Percentiles rank a stretch among this genome's conserved stretches.
These are phyloP conservation scores for Colletotrichum paranaense DNA, from an alignment of 2,329 filamentous ascomycete genomes.

Conservation along the genomic window DNA sequence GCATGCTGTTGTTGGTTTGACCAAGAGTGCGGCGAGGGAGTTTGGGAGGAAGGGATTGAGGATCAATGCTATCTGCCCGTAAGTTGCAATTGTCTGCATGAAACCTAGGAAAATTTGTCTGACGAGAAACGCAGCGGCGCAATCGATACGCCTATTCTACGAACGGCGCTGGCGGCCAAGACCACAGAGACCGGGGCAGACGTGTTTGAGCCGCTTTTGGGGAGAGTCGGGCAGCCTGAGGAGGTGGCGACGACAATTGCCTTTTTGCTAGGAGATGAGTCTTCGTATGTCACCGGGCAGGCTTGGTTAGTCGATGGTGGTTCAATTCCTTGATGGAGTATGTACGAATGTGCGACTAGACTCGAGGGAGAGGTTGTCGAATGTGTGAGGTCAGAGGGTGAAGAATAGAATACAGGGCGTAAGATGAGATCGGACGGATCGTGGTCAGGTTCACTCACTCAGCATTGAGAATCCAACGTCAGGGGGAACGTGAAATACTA, in stretches of 20 bases:
- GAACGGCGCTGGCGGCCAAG: neutral
- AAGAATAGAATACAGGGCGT: too few species aligned
- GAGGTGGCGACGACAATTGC: constrained; percentile 43
- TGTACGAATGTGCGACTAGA: neutral
- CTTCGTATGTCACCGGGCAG: constrained; percentile 42
- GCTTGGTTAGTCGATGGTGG: constrained; percentile 43
- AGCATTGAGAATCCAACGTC: too few species aligned
- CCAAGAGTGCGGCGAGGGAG: constrained; percentile 44
- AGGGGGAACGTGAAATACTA: neutral
- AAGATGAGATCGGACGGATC: neutral
- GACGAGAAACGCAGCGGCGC: constrained; percentile 12
- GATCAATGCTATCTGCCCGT: constrained; percentile 44
- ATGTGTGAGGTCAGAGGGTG: neutral
- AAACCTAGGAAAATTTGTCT: neutral
- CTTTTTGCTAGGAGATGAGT: constrained; percentile 42
- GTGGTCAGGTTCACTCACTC: neutral
- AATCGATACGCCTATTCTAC: constrained; percentile 32
- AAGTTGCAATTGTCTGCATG: constrained; percentile 17
- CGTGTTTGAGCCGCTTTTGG: constrained; percentile 24
- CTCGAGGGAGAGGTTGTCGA: neutral
- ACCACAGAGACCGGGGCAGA: constrained; percentile 5
- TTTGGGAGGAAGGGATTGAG: constrained; percentile 37
- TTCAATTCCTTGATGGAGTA: constrained; percentile 1
- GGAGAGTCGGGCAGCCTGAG: constrained; percentile 40
- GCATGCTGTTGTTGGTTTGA: constrained; percentile 45